These are phyloP conservation scores for Tolypocladium album DNA, from an alignment of 2,329 filamentous ascomycete species.

Conservation along the genomic window DNA sequence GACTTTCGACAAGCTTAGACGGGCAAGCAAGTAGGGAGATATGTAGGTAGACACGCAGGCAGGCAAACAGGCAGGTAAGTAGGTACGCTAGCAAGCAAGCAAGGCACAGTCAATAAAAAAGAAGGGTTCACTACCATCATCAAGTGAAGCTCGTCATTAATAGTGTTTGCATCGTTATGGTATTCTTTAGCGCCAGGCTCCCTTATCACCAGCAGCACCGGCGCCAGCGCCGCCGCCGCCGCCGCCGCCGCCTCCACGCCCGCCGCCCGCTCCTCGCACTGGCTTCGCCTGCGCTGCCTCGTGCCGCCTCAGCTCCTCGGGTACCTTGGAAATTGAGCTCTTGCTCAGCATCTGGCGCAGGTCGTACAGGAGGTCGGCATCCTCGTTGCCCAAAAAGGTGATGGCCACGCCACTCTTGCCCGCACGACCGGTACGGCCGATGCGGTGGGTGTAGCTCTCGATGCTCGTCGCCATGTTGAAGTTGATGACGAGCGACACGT, in stretches of 20 bases:
- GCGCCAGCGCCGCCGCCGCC: slow-evolving; percentile 15
- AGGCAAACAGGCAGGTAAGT: no score
- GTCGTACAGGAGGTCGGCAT: slow-evolving; percentile 85
- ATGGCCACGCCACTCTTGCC: slow-evolving; percentile 95
- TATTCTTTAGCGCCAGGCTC: slow-evolving; percentile 4
- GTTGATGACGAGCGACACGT: slow-evolving; percentile 90
- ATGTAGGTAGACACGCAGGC: no score
- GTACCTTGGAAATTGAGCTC: slow-evolving; percentile 76
- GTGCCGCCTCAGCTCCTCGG: slow-evolving; percentile 82
- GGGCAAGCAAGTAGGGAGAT: no score
- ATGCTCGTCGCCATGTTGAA: slow-evolving; percentile 97
- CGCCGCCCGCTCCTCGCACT: slow-evolving; percentile 22
- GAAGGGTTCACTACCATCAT: no score
- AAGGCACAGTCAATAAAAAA: no score
- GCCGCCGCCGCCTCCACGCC: not conserved
- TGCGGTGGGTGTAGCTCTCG: slow-evolving; percentile 91
- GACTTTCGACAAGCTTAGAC: no score
- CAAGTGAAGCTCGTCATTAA: not conserved
- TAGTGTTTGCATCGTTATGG: not conserved
- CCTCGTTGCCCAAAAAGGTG: slow-evolving; percentile 87
- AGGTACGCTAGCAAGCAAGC: no score
- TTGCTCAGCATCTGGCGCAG: slow-evolving; percentile 93
- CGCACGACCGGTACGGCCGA: slow-evolving; percentile 93
- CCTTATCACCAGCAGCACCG: slow-evolving; percentile 8
- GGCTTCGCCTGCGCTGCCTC: slow-evolving; percentile 85